These are phyloP conservation scores for Corinectria fuckeliana DNA, from an alignment of 2,329 filamentous ascomycete genomes.

Conservation along the genomic window DNA sequence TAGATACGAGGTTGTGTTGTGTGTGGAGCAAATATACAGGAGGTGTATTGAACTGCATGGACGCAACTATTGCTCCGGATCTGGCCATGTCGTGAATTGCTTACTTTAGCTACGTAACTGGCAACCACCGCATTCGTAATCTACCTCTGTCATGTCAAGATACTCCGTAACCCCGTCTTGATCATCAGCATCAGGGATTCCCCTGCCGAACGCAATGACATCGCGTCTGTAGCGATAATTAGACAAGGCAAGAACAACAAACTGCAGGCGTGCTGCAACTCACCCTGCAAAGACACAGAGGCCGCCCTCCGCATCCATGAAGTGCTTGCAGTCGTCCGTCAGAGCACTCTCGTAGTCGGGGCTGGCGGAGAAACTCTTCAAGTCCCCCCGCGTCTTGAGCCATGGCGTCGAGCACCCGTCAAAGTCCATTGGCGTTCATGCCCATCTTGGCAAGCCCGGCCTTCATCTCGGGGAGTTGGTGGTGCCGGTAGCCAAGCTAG, in stretches of 20 bases:
- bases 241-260: not conserved
- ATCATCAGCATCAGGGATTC: conserved; percentile 20
- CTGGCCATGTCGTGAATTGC: too few species aligned
- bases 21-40: too few species aligned
- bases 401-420: conserved; percentile 31
- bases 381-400: conserved; percentile 25
- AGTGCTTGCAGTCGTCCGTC: conserved; percentile 21
- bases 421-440: conserved; percentile 23
- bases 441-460: conserved; percentile 12
- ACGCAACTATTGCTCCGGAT: too few species aligned
- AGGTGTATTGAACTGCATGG: too few species aligned
- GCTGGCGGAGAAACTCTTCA: conserved; percentile 24
- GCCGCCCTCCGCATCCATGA: conserved; percentile 16
- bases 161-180: conserved; percentile 19
- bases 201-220: conserved; percentile 19
- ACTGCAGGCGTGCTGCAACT: not conserved
- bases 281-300: conserved; percentile 25
- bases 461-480: conserved; percentile 26
- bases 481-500: conserved; percentile 9
- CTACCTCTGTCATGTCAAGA: too few species aligned
- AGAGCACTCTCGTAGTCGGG: conserved; percentile 9
- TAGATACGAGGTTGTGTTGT: too few species aligned
- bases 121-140: not conserved
- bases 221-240: conserved; percentile 11
- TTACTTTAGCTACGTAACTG: not conserved